These are phyloP conservation scores for Cyberlindnera sargentensis DNA, from an alignment of 805 yeast species.

Conservation along the genomic window DNA sequence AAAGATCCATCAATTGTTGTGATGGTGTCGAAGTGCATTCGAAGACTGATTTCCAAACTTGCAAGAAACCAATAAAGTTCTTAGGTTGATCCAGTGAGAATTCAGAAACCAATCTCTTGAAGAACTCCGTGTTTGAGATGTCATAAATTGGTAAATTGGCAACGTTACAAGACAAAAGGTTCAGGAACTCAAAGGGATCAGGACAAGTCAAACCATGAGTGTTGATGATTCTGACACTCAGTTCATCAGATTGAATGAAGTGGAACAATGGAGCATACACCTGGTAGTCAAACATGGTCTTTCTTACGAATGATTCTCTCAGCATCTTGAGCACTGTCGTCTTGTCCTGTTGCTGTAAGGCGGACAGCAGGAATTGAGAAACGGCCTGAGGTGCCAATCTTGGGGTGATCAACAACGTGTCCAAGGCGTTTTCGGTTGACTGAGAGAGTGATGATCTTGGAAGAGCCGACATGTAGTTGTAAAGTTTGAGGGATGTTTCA, in stretches of 20 bases:
- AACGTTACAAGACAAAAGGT: slow-evolving; percentile 11
- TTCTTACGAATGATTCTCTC: slow-evolving; percentile 32
- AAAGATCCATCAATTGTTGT: slow-evolving; percentile 23
- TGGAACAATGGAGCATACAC: slow-evolving; percentile 29
- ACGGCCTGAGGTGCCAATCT: slow-evolving; percentile 8
- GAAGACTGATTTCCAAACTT: slow-evolving; percentile 26
- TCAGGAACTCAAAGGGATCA: slow-evolving; percentile 26
- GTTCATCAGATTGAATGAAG: slow-evolving; percentile 26
- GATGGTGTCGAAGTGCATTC: slow-evolving; percentile 11
- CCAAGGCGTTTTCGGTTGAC: slow-evolving; percentile 1
- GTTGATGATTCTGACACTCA: slow-evolving; percentile 26
- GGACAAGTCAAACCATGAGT: slow-evolving; percentile 25
- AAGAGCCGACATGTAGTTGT: slow-evolving; percentile 32
- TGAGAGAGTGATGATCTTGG: slow-evolving; percentile 13
- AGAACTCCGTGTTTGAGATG: slow-evolving; percentile 25
- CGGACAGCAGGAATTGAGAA: slow-evolving; percentile 12
- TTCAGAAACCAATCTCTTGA: slow-evolving; percentile 18
- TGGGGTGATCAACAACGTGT: slow-evolving; percentile 14
- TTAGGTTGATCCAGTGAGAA: slow-evolving; percentile 13
- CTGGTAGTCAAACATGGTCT: slow-evolving; percentile 24
- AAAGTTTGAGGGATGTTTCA: slow-evolving; percentile 26
- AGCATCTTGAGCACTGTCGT: slow-evolving; percentile 29
- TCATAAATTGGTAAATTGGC: slow-evolving; percentile 19
- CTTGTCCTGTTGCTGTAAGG: slow-evolving; percentile 18
- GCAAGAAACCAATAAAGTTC: slow-evolving; percentile 27